Base-by-base conservation (phyloP, 2,329 filamentous ascomycete genomes). In the Paecilomyces dactylethromorphus region DNA sequence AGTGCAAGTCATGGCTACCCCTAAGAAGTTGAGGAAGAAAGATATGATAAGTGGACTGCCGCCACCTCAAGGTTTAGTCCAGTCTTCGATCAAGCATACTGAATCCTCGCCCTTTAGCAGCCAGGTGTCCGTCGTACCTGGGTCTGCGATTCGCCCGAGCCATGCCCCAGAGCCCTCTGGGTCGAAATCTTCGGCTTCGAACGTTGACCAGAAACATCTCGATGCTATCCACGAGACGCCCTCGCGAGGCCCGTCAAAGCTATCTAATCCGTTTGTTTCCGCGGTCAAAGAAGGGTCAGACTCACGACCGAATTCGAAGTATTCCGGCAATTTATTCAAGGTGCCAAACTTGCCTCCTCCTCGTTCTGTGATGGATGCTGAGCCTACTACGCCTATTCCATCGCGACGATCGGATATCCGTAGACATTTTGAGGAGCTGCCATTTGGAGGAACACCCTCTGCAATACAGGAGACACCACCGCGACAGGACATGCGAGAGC, bases 1-100 rank as follows among this genome's bases (percentile, higher is more conserved):
- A 7, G 75, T 81, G 22, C 79, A 81, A 64, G 78, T 81, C 57
- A 79, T 78, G 66, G 79, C 78, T 18, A 81, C 79, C 3, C 79
- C 79, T 3, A 76, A 71, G 56, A 70, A 70, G 8, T 68, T 69
- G 54, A 70, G 74, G 31, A 72, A 69, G 64, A 73, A 65, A 58
- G 69, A 76, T 53, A 60, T 63, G 63, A 53, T 57, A 57, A 58
- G 61, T 8, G 68, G 67, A 5, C 56, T 74, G 49, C 68, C 69
- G 32, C 51, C 71, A 13, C 66, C 69, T 51, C 66, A 62, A 45
- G 67, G 60, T 50, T 56, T 69, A 5, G 60, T 64, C 13, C 68
- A 67, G 8, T 73, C 71, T 21, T 73, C 67, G 18, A 64, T 68
- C 4, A 71, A 69, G 50, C 60, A 67, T 45, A 61, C 66, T 55